phyloP scores from a whole-genome alignment of 139 green algal species.

The Ettlia oleoabundans region DNA sequence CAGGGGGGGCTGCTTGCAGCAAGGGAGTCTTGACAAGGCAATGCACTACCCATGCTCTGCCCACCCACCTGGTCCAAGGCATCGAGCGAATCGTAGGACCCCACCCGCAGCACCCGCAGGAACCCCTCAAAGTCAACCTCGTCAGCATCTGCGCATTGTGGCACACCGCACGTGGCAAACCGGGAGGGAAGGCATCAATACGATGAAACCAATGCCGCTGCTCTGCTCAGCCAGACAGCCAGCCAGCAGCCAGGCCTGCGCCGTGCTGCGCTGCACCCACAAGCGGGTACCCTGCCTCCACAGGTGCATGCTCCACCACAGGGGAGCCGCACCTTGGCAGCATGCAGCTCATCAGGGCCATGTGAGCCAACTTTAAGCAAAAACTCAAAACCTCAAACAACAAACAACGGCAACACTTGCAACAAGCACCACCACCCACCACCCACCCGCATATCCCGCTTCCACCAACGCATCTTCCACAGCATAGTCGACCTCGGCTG shows the following conservation, averaged over 20 bases:
- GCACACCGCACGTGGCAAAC: too few relatives aligned
- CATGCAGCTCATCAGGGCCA: too few relatives aligned
- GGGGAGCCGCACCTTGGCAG: too few relatives aligned
- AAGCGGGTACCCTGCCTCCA: too few relatives aligned
- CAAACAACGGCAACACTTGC: not conserved
- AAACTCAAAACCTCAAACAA: not conserved
- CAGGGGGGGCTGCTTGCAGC: not conserved
- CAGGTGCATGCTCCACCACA: too few relatives aligned
- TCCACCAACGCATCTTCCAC: constrained; percentile 85
- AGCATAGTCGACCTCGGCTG: constrained; percentile 76
- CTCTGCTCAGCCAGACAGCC: too few relatives aligned
- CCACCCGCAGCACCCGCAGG: constrained; percentile 58
- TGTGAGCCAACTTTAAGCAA: too few relatives aligned
- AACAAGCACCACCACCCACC: not conserved
- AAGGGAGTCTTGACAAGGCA: not conserved
- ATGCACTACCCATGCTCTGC: constrained; percentile 1
- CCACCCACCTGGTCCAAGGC: constrained; percentile 56
- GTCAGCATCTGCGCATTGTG: constrained; percentile 63
- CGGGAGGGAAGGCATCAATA: too few relatives aligned
- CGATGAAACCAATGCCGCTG: too few relatives aligned
- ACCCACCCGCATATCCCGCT: constrained; percentile 53
- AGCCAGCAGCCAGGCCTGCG: too few relatives aligned
- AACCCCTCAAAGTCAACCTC: constrained; percentile 86
- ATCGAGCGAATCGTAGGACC: constrained; percentile 51
- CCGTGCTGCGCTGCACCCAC: too few relatives aligned